Conservation (phyloP, 2,329 filamentous ascomycete species). For the Ascochyta viciae-villosae region DNA sequence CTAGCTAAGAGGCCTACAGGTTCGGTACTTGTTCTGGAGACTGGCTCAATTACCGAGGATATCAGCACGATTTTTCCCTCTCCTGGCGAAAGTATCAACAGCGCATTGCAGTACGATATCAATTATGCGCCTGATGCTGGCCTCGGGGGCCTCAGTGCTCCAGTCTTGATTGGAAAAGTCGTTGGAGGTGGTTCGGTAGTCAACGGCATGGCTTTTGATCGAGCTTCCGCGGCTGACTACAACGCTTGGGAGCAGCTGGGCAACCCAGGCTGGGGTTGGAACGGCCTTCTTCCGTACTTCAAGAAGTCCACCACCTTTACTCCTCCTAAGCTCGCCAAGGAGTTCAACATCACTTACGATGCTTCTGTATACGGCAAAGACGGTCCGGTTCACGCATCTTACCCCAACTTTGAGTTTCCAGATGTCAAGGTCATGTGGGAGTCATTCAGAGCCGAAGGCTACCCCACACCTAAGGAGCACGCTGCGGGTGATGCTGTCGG, state of each 20-base stretch:
- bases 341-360: constrained; percentile 27
- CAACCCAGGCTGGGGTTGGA: constrained; percentile 56
- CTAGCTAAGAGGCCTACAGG: constrained; percentile 23
- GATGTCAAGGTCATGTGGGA: constrained; percentile 30
- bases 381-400: constrained; percentile 33
- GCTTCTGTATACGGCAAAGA: constrained; percentile 31
- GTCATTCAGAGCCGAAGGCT: constrained; percentile 25
- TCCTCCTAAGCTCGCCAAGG: constrained; percentile 13
- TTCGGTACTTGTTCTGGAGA: constrained; percentile 39
- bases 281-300: constrained; percentile 39
- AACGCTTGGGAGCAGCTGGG: constrained; percentile 66
- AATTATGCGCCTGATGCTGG: constrained; percentile 29
- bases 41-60: constrained; percentile 33
- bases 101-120: constrained; percentile 33
- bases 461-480: constrained; percentile 34
- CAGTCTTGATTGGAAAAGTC: constrained; percentile 33
- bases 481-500: constrained; percentile 37
- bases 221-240: constrained; percentile 47
- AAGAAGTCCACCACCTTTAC: constrained; percentile 40
- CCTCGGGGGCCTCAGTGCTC: constrained; percentile 18
- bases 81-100: constrained; percentile 32
- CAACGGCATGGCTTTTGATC: constrained; percentile 51
- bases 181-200: constrained; percentile 49
- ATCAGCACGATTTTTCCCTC: constrained; percentile 31
- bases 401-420: constrained; percentile 35